Evolutionary conservation across 83 land plant genomes (phyloP).

Genomic region (Picea abies): DNA sequence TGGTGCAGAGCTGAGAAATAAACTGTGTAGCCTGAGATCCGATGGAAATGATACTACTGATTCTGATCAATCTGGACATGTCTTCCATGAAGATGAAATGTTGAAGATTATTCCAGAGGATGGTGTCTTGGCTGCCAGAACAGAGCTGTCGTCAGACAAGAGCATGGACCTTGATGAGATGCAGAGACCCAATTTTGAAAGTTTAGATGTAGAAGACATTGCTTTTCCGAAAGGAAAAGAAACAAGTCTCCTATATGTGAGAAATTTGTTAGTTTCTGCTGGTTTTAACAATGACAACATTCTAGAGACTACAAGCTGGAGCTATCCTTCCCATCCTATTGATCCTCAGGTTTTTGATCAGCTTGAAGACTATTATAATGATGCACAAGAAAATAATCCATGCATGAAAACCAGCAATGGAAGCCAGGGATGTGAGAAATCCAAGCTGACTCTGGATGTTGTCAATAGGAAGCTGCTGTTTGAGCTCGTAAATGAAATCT

Average conservation of each 20-base stretch:
- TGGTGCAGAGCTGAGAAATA: not conserved
- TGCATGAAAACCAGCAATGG: not conserved
- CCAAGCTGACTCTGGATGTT: not conserved
- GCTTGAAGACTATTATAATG: slow-evolving; percentile 23
- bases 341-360: slow-evolving; percentile 40
- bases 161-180: not conserved
- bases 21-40: not conserved
- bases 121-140: not conserved
- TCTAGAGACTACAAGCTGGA: slow-evolving; percentile 18
- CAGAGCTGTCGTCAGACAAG: not conserved
- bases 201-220: slow-evolving; percentile 1
- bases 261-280: slow-evolving; percentile 6
- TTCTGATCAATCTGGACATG: not conserved
- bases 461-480: slow-evolving; percentile 34
- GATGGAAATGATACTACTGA: not conserved
- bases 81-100: not conserved
- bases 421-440: not conserved
- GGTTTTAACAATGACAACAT: slow-evolving; percentile 11
- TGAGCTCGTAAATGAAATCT: slow-evolving; percentile 37
- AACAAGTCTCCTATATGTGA: slow-evolving; percentile 20
- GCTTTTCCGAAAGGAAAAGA: slow-evolving; percentile 12
- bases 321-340: slow-evolving; percentile 37
- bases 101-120: not conserved
- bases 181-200: not conserved
- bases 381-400: not conserved